Evolutionary conservation across 306 rosid species (phyloP), one percentile per base, ranked within the genome.

Genomic region (Quercus mongolica): DNA sequence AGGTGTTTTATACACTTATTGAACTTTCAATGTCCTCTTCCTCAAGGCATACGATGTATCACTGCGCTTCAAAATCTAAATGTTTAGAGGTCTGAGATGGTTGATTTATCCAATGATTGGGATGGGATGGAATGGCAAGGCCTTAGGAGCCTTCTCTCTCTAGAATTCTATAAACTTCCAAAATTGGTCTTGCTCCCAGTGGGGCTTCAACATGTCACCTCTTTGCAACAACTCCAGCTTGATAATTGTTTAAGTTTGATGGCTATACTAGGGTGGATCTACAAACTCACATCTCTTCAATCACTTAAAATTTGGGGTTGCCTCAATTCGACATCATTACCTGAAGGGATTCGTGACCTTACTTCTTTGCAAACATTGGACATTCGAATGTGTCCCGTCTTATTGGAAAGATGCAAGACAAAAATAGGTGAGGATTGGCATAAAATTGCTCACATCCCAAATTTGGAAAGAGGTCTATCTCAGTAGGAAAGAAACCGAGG

Each of bases 211-310:
- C 5, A 31, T 31, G 33, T 31, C 33, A 31, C 33, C 33, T 57
- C 14, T 6, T 57, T 71, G 62, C 0, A 0, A 0, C 18, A 4
- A 31, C 33, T 30, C 4, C 31, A 71, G 0, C 0, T 0, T 0
- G 0, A 0, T 9, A 21, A 72, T 31, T 31, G 33, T 1, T 57
- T 77, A 0, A 61, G 62, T 28, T 49, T 79, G 82, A 25, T 44
- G 67, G 31, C 20, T 72, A 10, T 79, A 0, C 82, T 58, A 0
- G 6, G 38, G 31, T 67, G 83, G 28, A 74, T 79, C 54, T 57
- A 63, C 0, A 12, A 79, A 31, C 4, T 73, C 5, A 26, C n/a
- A 33, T 4, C 69, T 62, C 38, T 62, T 12, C 38, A 6, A 62
- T 0, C 4, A 0, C 74, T 79, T 4, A 0, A 0, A 6, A 73